Conservation (phyloP, 768 basidiomycete species). For the Flagelloscypha sp. region DNA sequence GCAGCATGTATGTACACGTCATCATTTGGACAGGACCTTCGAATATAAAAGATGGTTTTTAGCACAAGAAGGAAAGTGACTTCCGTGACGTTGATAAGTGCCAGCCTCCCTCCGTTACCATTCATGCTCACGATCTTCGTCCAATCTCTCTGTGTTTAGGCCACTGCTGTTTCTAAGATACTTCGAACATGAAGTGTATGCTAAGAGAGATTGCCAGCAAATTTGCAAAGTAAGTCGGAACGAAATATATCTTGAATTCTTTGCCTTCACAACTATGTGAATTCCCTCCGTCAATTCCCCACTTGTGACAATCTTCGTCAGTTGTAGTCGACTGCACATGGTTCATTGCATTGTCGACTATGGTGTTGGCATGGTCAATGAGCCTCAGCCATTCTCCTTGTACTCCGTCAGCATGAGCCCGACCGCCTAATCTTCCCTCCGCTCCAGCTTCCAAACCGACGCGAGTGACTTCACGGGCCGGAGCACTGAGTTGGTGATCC, state of each 20-base stretch:
- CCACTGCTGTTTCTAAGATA: conserved; percentile 84
- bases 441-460: too few relatives aligned
- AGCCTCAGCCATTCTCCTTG: conserved; percentile 77
- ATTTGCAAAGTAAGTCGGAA: not conserved
- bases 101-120: too few relatives aligned
- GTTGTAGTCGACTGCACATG: conserved; percentile 74
- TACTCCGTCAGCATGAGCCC: too few relatives aligned
- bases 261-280: conserved; percentile 93
- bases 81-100: too few relatives aligned
- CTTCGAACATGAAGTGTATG: conserved; percentile 90
- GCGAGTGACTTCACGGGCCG: too few relatives aligned
- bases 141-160: conserved; percentile 89
- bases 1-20: too few relatives aligned
- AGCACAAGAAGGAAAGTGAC: too few relatives aligned
- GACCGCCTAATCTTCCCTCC: too few relatives aligned
- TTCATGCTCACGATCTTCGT: conserved; percentile 86
- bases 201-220: conserved; percentile 25
- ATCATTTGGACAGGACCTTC: too few relatives aligned
- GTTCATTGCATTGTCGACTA: conserved; percentile 81
- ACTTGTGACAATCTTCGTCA: conserved; percentile 95
- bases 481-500: too few relatives aligned
- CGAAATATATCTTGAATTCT: conserved; percentile 50
- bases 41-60: too few relatives aligned
- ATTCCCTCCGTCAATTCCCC: conserved; percentile 94
- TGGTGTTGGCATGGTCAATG: conserved; percentile 87